Base-by-base conservation (phyloP, 495 filamentous ascomycete species). In the Xylaria curta region DNA sequence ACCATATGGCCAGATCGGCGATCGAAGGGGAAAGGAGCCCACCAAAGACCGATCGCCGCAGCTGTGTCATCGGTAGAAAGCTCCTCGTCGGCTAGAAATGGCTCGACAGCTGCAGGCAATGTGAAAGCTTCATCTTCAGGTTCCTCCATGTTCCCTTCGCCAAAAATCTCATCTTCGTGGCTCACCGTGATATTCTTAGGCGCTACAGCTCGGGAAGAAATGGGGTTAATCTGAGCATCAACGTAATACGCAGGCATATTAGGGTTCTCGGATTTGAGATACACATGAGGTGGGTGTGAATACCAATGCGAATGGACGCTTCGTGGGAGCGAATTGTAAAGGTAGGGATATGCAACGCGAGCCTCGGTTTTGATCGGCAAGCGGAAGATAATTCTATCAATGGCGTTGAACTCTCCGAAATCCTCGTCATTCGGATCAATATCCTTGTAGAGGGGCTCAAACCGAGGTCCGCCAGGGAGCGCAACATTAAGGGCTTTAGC, bases 321-420 rank as follows among this genome's bases (percentile, higher is more conserved):
- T 75, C 97, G 88, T 3, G 97, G 97, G 0, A 98, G 88, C 21
- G 94, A 97, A 77, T 99, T 99, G 84, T 98, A 99, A 4, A 99
- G 87, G 81, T 91, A 97, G 4, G 96, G 97, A 79, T 93, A 98
- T 12, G 93, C 93, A 60, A 99, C 97, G 17, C 95, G 90, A 81
- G 97, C 97, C 83, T 99, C 97, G 26, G 95, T 99, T 65, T 95
- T 90, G 75, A 98, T 97, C 4, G 97, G 97, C 47, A 92, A 89
- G 62, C 97, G 92, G 87, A 99, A 99, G 75, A 99, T 99, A 81
- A 99, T 99, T 71, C 97, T 93, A 79, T 98, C 95, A 78, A 99
- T 99, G 58, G 95, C 97, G 76, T 99, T 99, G 88, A 99, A 99
- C 81, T 99, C 97, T 78, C 97, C 96, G 82, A 99, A 99, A 78